Evolutionary conservation across 2,329 filamentous ascomycete species (phyloP), one percentile per base, ranked within the genome.

Genomic region (Knoxdaviesia capensis): DNA sequence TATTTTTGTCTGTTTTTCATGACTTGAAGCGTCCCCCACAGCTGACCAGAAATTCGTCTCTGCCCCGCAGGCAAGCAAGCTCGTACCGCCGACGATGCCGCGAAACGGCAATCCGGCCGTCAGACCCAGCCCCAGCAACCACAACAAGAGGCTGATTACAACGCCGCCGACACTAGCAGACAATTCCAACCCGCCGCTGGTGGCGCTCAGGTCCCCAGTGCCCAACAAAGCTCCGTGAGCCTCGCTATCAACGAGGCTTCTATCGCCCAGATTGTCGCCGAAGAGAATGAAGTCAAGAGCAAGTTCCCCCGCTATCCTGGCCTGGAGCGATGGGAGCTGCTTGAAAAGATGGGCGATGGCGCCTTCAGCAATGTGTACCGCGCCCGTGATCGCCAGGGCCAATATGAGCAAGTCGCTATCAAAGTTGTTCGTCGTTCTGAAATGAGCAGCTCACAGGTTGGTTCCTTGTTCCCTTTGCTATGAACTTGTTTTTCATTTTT

Each of bases 381-480:
- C 35, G 90, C 90, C 34, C 73, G 70, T 50, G 90, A 98, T 57
- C 57, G 63, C 38, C 69, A 76, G 5, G 80, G 82, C 36, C 67
- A 77, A 47, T 71, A 73, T 49, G 80, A 96, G 56, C 41, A 42
- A 31, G 86, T 90, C 33, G 90, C 88, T 51, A 96, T 98, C 69
- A 98, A 98, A 62, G 90, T 98, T 41, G 90, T 98, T 48, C 81
- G 90, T 55, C 96, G 96, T 64, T 96, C 85, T 58, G 90, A 98
- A 63, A 94, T 98, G 84, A 96, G 94, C 64, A 87, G 79, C 50
- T 86, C 80, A 68, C 90, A 96, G 85, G 90, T 98, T 73, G 74
- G 86, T 80, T 53, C 44, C 39, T 41, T 31, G 31, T 11, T 7
- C 11, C 31, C 28, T 7, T 38, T 35, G 38, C 31, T 29, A 10